Evolutionary conservation across 2,329 filamentous ascomycete genomes (phyloP).

Genomic region (Cryphonectria nitschkei): DNA sequence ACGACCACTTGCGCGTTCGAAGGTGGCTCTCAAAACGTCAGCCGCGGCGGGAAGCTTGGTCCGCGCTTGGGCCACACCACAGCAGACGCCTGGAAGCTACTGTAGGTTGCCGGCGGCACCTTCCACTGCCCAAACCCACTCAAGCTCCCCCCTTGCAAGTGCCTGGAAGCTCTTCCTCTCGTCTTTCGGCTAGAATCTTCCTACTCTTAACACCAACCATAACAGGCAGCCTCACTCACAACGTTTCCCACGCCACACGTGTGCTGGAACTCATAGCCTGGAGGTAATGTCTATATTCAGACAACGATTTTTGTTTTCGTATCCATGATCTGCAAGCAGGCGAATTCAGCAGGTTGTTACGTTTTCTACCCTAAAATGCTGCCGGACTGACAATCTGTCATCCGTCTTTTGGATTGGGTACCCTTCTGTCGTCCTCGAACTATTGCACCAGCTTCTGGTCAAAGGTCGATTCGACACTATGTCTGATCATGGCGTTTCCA

Average conservation of each 20-base stretch:
- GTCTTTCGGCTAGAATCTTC: not conserved
- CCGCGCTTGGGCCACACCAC: constrained; percentile 1
- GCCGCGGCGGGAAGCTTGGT: constrained; percentile 10
- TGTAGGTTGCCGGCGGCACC: constrained; percentile 10
- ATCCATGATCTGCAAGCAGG: constrained; percentile 8
- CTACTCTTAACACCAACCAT: not conserved
- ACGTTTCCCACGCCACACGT: not conserved
- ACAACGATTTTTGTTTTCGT: not conserved
- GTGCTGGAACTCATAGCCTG: no score
- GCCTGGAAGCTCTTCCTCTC: not conserved
- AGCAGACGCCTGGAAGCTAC: not conserved
- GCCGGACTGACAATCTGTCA: constrained; percentile 12
- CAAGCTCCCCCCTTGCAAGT: not conserved
- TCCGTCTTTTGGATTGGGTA: not conserved
- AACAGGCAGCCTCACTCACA: not conserved
- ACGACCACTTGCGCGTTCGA: constrained; percentile 18
- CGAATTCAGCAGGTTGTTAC: not conserved
- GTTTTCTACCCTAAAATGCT: constrained; percentile 2
- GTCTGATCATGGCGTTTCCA: not conserved
- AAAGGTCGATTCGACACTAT: not conserved
- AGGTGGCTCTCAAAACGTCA: constrained; percentile 7
- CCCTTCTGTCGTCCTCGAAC: no score
- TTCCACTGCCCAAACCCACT: not conserved
- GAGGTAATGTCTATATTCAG: not conserved
- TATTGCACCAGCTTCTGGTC: not conserved